Evolutionary conservation across 2,329 filamentous ascomycete genomes (phyloP).

Genomic region (Aaosphaeria pasadenensis): DNA sequence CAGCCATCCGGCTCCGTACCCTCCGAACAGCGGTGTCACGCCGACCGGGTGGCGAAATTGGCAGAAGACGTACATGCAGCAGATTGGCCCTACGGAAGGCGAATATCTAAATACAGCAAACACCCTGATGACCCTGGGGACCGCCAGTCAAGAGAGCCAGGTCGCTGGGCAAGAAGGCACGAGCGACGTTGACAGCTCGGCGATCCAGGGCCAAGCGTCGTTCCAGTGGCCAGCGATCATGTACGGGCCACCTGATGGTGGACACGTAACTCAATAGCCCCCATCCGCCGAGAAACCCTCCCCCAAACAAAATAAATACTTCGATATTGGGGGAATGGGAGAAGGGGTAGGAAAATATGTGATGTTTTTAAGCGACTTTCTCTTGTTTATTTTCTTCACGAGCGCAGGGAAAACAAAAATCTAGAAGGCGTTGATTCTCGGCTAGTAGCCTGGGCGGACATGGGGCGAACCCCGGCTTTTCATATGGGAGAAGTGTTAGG

Average conservation of each 20-base stretch:
- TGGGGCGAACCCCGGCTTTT: not conserved
- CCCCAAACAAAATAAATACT: too few relatives aligned
- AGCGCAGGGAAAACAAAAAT: not conserved
- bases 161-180: slow-evolving; percentile 15
- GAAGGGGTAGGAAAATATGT: too few relatives aligned
- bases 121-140: slow-evolving; percentile 36
- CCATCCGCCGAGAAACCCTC: not conserved
- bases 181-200: slow-evolving; percentile 16
- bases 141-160: slow-evolving; percentile 23
- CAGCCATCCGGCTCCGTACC: slow-evolving; percentile 18
- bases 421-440: not conserved
- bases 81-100: slow-evolving; percentile 18
- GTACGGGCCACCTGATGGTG: slow-evolving; percentile 15
- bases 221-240: slow-evolving; percentile 30
- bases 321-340: too few relatives aligned
- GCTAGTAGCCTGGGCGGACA: not conserved
- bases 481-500: not conserved
- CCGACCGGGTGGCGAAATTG: slow-evolving; percentile 35
- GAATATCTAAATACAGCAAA: slow-evolving; percentile 39
- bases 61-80: slow-evolving; percentile 30
- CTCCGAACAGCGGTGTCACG: slow-evolving; percentile 18
- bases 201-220: slow-evolving; percentile 15
- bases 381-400: not conserved
- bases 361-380: too few relatives aligned
- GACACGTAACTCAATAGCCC: slow-evolving; percentile 13